Evolutionary conservation across 331 rosid genomes (phyloP), one percentile per base, ranked within the genome.

Genomic region (Prunus yedoensis): DNA sequence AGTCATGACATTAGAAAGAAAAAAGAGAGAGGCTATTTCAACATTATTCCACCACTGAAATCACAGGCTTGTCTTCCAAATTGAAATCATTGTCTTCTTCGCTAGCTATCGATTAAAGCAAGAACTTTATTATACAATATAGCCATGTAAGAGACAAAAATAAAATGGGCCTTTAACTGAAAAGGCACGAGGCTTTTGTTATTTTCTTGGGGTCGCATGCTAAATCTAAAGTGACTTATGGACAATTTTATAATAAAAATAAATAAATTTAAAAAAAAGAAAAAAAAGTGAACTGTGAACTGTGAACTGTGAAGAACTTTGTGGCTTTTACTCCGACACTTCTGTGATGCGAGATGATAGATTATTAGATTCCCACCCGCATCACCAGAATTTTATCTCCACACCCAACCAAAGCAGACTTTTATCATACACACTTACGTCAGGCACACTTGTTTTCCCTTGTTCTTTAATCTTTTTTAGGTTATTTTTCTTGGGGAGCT

Each of bases 331-430:
- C 49, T 32, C 45, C 72, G 66, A 52, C 66, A 61, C 16, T 16
- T 53, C 35, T 68, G 43, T 45, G 16, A 35, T 57, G 68, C 3
- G 68, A 66, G 41, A 49, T 70, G 59, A 50, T 43, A 62, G 72
- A 79, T 72, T 41, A 83, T 76, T 77, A 79, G 81, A 83, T 83
- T 76, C 82, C 66, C 84, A 52, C 74, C 57, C 25, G 20, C 8
- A 47, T 51, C 71, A 30, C 56, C 70, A 11, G 60, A 21, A 46
- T 74, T 60, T 60, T 10, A 3, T 60, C 43, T 25, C n/a, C 66
- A 60, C 43, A 60, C 15, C 20, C 66, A 60, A 14, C 25, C 49
- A 14, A 59, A 68, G 41, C 82, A 71, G 78, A 15, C 72, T 65
- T 80, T 20, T 64, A 64, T 74, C 43, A 56, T 45, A 2, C 2